A percentile compares a stretch with the other conserved stretches of the same genome.
Evolutionary conservation across 2,329 filamentous ascomycete genomes (phyloP).

Genomic region (Purpureocillium takamizusanense): DNA sequence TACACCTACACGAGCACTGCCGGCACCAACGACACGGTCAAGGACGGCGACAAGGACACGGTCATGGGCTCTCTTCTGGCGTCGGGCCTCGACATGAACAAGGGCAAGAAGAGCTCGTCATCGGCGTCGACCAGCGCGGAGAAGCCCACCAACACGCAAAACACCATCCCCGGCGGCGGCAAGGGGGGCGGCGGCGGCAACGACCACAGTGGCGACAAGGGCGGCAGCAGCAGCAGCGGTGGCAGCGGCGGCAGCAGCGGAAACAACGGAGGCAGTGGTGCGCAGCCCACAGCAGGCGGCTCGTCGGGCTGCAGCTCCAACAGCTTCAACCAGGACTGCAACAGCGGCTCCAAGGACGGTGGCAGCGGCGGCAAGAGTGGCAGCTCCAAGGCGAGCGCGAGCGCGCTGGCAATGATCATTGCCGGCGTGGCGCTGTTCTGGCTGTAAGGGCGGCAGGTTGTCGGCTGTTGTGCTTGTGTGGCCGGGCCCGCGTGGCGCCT

Average conservation of each 20-base stretch:
- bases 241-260: conserved; percentile 15
- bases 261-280: conserved; percentile 6
- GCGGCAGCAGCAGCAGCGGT: conserved; percentile 10
- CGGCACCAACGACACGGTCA: conserved; percentile 68
- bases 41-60: conserved; percentile 66
- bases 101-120: conserved; percentile 20
- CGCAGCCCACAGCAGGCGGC: conserved; percentile 5
- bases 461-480: background rate
- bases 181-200: conserved; percentile 11
- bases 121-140: conserved; percentile 9
- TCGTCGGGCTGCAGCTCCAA: conserved; percentile 21
- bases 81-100: conserved; percentile 68
- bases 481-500: too few species aligned
- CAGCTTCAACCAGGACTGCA: conserved; percentile 33
- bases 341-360: conserved; percentile 8
- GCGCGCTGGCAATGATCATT: conserved; percentile 27
- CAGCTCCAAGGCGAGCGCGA: conserved; percentile 22
- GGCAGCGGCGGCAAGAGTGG: conserved; percentile 20
- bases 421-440: conserved; percentile 24
- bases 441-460: conserved; percentile 15
- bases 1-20: conserved; percentile 64
- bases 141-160: conserved; percentile 12
- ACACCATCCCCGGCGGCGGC: conserved; percentile 20
- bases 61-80: conserved; percentile 70
- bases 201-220: conserved; percentile 1